Evolutionary conservation across 1,139 yeast species (phyloP).

Genomic region (Candida pseudoviswanathii): DNA sequence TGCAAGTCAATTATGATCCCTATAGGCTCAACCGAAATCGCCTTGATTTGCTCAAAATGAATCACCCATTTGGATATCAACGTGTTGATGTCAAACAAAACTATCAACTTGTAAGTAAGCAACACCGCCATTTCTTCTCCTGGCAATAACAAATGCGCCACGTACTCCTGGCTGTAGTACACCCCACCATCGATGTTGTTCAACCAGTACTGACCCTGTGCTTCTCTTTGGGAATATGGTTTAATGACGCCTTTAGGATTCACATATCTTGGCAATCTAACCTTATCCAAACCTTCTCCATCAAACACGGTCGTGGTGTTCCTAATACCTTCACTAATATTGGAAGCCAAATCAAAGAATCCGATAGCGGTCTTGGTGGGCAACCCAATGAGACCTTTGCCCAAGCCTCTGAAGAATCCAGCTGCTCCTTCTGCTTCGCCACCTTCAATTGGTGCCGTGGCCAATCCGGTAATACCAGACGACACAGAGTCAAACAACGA

Average conservation of each 20-base stretch:
- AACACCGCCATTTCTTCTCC: conserved; percentile 79
- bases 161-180: conserved; percentile 68
- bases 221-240: conserved; percentile 79
- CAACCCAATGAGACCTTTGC: conserved; percentile 90
- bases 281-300: conserved; percentile 74
- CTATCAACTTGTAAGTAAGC: conserved; percentile 71
- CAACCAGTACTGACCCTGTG: conserved; percentile 94
- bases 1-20: conserved; percentile 75
- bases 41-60: conserved; percentile 57
- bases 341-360: conserved; percentile 86
- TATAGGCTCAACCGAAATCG: conserved; percentile 75
- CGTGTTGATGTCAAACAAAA: conserved; percentile 67
- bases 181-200: conserved; percentile 82
- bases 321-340: conserved; percentile 90
- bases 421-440: conserved; percentile 82
- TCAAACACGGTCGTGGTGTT: conserved; percentile 93
- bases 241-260: conserved; percentile 69
- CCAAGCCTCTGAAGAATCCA: conserved; percentile 92
- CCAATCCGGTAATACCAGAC: conserved; percentile 89
- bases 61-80: conserved; percentile 69
- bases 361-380: conserved; percentile 98
- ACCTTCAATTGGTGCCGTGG: conserved; percentile 88
- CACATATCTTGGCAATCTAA: conserved; percentile 79
- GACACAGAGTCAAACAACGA: conserved; percentile 85
- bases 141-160: conserved; percentile 83